These are phyloP conservation scores for Pleurotus giganteus DNA, from an alignment of 768 basidiomycete species.

Conservation along the genomic window DNA sequence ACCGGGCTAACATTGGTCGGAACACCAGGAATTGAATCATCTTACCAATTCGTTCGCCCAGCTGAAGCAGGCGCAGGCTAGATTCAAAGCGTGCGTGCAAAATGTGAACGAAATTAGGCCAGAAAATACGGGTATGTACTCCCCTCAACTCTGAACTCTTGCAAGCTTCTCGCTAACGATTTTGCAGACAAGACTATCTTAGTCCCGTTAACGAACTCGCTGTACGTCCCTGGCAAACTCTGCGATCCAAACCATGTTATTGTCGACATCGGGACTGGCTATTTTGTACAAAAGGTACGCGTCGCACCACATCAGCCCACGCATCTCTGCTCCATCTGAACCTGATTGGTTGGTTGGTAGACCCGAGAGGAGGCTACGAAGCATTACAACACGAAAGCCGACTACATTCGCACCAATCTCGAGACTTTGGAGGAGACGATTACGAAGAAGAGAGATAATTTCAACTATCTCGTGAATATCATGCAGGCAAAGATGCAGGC, in stretches of 20 bases:
- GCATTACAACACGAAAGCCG: conserved; percentile 80
- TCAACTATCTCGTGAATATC: conserved; percentile 68
- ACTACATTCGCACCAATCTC: conserved; percentile 79
- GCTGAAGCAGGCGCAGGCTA: conserved; percentile 88
- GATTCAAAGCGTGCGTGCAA: conserved; percentile 86
- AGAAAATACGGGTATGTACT: conserved; percentile 60
- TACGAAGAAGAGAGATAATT: conserved; percentile 60
- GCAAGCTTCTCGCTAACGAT: neutral
- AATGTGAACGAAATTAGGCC: conserved; percentile 75
- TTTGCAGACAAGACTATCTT: conserved; percentile 78
- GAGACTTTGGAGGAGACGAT: conserved; percentile 88
- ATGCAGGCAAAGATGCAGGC: conserved; percentile 61
- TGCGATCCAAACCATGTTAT: conserved; percentile 83
- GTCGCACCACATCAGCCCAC: neutral
- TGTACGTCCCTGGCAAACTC: conserved; percentile 93
- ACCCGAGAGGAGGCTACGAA: conserved; percentile 75
- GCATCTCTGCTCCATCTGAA: neutral
- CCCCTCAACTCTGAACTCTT: conserved; percentile 2
- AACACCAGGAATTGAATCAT: conserved; percentile 94
- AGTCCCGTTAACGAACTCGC: conserved; percentile 90
- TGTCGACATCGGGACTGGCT: conserved; percentile 95
- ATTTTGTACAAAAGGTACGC: conserved; percentile 90
- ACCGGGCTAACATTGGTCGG: neutral
- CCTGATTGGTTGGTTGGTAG: conserved; percentile 41
- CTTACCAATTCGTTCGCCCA: conserved; percentile 90